A percentile compares a stretch with the other conserved stretches of the same genome.
These are phyloP conservation scores for Ceratocystis diversiconidia DNA, from an alignment of 2,329 filamentous ascomycete genomes.

Conservation along the genomic window DNA sequence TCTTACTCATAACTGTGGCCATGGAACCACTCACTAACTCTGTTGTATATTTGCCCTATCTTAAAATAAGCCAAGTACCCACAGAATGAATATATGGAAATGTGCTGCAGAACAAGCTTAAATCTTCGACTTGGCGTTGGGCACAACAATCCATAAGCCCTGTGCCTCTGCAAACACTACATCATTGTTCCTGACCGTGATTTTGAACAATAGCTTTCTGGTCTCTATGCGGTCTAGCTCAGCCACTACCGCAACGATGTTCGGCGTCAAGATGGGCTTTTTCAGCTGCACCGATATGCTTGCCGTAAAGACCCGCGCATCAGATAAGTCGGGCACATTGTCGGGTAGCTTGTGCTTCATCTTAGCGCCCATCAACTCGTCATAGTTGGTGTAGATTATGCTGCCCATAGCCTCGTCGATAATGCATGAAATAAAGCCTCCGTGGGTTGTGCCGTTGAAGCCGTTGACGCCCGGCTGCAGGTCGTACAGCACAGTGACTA, in stretches of 20 bases:
- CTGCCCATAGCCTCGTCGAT: slow-evolving; percentile 24
- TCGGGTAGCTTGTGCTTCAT: slow-evolving; percentile 14
- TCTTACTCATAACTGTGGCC: background rate
- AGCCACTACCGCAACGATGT: slow-evolving; percentile 19
- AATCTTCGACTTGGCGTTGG: slow-evolving; percentile 1
- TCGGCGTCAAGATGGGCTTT: slow-evolving; percentile 19
- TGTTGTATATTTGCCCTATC: no score
- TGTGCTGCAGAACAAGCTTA: background rate
- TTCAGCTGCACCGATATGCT: slow-evolving; percentile 19
- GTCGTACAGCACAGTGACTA: slow-evolving; percentile 21
- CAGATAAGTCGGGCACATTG: slow-evolving; percentile 10
- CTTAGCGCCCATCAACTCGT: slow-evolving; percentile 15
- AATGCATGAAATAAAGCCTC: slow-evolving; percentile 21
- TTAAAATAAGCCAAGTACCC: no score
- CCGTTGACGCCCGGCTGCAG: slow-evolving; percentile 21
- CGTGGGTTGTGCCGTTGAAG: slow-evolving; percentile 22
- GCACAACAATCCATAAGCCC: slow-evolving; percentile 14
- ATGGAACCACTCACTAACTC: background rate
- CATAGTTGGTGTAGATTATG: slow-evolving; percentile 21
- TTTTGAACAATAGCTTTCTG: slow-evolving; percentile 19
- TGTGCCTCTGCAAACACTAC: slow-evolving; percentile 6
- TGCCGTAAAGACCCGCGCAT: slow-evolving; percentile 18
- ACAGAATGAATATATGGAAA: background rate
- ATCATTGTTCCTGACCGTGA: slow-evolving; percentile 17
- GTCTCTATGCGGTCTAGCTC: slow-evolving; percentile 18